Evolutionary conservation across 768 basidiomycete species (phyloP).

Genomic region (Suillus spraguei): DNA sequence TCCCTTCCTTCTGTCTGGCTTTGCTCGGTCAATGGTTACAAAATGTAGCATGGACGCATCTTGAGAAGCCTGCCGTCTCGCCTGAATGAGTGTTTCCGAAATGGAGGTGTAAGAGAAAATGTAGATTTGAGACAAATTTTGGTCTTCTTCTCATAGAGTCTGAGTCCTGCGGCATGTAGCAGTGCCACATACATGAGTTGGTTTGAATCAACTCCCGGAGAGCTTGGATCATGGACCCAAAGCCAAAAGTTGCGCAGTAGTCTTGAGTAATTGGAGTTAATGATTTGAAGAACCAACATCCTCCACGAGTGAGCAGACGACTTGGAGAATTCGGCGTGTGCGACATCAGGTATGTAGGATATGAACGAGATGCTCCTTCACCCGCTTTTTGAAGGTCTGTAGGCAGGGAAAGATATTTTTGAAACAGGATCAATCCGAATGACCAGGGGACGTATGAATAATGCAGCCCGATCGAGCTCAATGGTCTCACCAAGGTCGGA

Average conservation of each 20-base stretch:
- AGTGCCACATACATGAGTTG: not conserved
- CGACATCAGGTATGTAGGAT: not conserved
- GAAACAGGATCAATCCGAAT: no score
- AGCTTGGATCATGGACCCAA: not conserved
- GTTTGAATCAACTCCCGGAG: not conserved
- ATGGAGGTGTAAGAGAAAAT: not conserved
- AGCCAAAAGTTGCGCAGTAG: not conserved
- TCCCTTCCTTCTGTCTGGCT: not conserved
- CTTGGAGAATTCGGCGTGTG: not conserved
- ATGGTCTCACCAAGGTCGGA: no score
- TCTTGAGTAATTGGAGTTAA: not conserved
- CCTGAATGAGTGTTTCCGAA: not conserved
- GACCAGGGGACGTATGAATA: no score
- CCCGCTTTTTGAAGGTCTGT: no score
- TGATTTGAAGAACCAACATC: not conserved
- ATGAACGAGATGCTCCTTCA: no score
- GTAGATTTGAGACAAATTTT: not conserved
- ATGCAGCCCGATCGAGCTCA: no score
- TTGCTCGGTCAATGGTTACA: not conserved
- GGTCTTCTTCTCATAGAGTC: not conserved
- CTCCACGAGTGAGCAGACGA: not conserved
- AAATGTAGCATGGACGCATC: not conserved
- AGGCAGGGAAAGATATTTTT: no score
- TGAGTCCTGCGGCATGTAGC: not conserved
- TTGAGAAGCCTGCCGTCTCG: not conserved